Evolutionary conservation across 495 filamentous ascomycete genomes (phyloP).

Genomic region (Cryomyces minteri): DNA sequence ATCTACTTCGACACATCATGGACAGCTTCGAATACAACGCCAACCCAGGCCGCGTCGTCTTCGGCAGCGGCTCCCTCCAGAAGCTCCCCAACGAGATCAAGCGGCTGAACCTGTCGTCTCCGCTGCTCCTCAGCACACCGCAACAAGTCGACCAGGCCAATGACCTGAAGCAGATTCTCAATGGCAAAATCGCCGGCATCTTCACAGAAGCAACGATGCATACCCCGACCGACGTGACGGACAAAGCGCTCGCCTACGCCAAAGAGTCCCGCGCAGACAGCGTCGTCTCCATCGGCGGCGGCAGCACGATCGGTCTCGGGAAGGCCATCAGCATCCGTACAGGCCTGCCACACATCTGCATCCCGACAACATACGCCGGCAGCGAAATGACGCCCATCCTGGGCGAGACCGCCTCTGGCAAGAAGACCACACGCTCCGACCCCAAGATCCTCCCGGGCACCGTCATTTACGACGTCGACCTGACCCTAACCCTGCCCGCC

Average conservation of each 20-base stretch:
- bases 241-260: constrained; percentile 36
- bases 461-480: constrained; percentile 51
- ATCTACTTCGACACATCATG: constrained; percentile 20
- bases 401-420: constrained; percentile 43
- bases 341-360: constrained; percentile 43
- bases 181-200: constrained; percentile 32
- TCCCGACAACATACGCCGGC: constrained; percentile 52
- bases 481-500: constrained; percentile 45
- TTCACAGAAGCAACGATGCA: constrained; percentile 52
- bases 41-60: constrained; percentile 40
- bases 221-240: constrained; percentile 43
- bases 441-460: constrained; percentile 45
- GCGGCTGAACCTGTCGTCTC: constrained; percentile 32
- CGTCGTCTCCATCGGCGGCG: constrained; percentile 24
- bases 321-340: constrained; percentile 50
- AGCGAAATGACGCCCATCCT: constrained; percentile 54
- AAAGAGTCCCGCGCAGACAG: constrained; percentile 29
- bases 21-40: constrained; percentile 43
- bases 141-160: constrained; percentile 35
- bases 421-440: constrained; percentile 46
- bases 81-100: constrained; percentile 40
- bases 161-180: constrained; percentile 28
- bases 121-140: constrained; percentile 40
- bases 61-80: constrained; percentile 40
- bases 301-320: constrained; percentile 46